These are phyloP conservation scores for Corchorus olitorius DNA, from an alignment of 345 rosid genomes.

Conservation along the genomic window DNA sequence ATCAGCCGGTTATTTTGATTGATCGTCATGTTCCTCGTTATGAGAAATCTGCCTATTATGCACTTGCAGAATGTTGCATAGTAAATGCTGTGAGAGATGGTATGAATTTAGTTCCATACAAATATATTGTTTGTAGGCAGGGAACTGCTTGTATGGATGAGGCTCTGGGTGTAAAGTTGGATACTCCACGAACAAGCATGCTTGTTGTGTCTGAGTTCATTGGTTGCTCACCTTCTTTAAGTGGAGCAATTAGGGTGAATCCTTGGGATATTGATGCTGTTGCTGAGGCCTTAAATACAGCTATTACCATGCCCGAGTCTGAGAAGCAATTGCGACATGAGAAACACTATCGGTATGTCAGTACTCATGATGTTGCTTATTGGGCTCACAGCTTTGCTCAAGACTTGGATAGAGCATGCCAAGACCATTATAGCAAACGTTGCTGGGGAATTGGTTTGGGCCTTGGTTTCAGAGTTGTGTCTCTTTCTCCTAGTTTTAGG, in stretches of 20 bases:
- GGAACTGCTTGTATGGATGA: slow-evolving; percentile 51
- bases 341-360: slow-evolving; percentile 60
- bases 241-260: slow-evolving; percentile 70
- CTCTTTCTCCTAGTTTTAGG: slow-evolving; percentile 64
- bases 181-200: slow-evolving; percentile 55
- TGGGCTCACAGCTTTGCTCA: slow-evolving; percentile 62
- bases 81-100: slow-evolving; percentile 79
- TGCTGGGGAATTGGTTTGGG: slow-evolving; percentile 73
- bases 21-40: slow-evolving; percentile 62
- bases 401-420: slow-evolving; percentile 65
- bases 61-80: slow-evolving; percentile 65
- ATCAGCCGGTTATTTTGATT: slow-evolving; percentile 57
- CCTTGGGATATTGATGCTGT: slow-evolving; percentile 72
- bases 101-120: slow-evolving; percentile 66
- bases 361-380: slow-evolving; percentile 59
- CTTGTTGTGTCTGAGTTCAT: slow-evolving; percentile 70
- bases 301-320: slow-evolving; percentile 45
- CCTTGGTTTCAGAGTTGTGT: slow-evolving; percentile 56
- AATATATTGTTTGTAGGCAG: slow-evolving; percentile 64
- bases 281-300: slow-evolving; percentile 54
- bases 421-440: slow-evolving; percentile 56
- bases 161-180: slow-evolving; percentile 36
- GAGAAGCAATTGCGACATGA: slow-evolving; percentile 67
- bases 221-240: slow-evolving; percentile 72
- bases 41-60: slow-evolving; percentile 71